Evolutionary conservation across 1,284 basidiomycete species (phyloP).

Genomic region (Pseudozyma hubeiensis): DNA sequence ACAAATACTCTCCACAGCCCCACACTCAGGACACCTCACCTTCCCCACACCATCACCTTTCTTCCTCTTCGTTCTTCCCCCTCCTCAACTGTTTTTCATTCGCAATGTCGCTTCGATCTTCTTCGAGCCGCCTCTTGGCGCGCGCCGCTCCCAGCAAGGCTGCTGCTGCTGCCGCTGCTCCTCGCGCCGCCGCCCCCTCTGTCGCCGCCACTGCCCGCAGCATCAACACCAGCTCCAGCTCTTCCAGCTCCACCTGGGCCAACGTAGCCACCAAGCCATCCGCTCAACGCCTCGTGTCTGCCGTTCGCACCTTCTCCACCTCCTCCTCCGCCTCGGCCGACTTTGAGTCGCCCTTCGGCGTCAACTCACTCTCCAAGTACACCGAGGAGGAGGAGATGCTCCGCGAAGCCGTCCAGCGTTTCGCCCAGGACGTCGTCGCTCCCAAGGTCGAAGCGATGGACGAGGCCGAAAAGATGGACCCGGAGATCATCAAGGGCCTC

Average conservation of each 20-base stretch:
- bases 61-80: not conserved
- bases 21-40: not conserved
- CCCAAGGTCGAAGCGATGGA: conserved; percentile 97
- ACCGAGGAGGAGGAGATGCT: conserved; percentile 68
- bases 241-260: conserved; percentile 11
- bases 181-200: conserved; percentile 6
- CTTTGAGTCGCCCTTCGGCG: conserved; percentile 64
- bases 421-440: conserved; percentile 86
- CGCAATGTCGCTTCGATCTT: conserved; percentile 41
- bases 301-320: conserved; percentile 49
- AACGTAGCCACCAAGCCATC: conserved; percentile 24
- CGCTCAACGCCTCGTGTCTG: conserved; percentile 25
- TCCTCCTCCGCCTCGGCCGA: conserved; percentile 40
- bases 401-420: conserved; percentile 70
- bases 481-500: conserved; percentile 84
- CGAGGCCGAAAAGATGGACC: conserved; percentile 95
- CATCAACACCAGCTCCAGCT: conserved; percentile 9
- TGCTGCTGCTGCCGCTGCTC: conserved; percentile 6
- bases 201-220: conserved; percentile 28
- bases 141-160: conserved; percentile 18
- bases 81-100: not conserved
- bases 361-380: conserved; percentile 66
- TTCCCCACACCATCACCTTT: not conserved
- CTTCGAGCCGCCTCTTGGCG: conserved; percentile 35
- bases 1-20: conserved; percentile 1